Evolutionary conservation across 257 asterid genomes (phyloP), one percentile per base, ranked within the genome.

Genomic region (Ophiorrhiza pumila): DNA sequence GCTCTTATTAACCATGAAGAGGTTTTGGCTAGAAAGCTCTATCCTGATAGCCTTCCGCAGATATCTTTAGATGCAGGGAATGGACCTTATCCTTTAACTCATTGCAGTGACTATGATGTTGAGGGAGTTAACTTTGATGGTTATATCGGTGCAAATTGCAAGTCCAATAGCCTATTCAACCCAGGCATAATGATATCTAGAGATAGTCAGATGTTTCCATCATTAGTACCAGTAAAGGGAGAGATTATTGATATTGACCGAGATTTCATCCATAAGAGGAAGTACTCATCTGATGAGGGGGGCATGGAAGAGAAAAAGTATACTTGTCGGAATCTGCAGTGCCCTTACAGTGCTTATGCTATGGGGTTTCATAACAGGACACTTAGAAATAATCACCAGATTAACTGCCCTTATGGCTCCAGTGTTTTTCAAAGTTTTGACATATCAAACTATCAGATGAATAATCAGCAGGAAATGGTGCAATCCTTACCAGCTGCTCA

Each of bases 1-100:
- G 71, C 88, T 68, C 71, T 86, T 74, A 75, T 88, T 29, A 84
- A 80, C 71, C 89, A 86, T 37, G 93, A 88, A 59, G 89, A 86
- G 76, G 77, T 80, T 55, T 71, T 81, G 74, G 75, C 79, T 12
- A 74, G 83, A 43, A 77, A 76, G 63, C 64, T 82, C 14, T 76
- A 79, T 71, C 87, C 86, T 5, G 85, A n/a, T n/a, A n/a, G 83
- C 62, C 62, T 46, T 57, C 80, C 79, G 39, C 79, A 63, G 0
- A 34, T 74, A 0, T 69, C 84, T 42, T 23, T 41, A 14, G 77
- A 31, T 50, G 58, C 32, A 27, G 88, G 83, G 47, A 81, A 61
- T 41, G 82, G 85, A 29, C 74, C 83, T 3, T 63, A 59, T 81
- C 70, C 82, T 59, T 39, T 71, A 25, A 74, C 76, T 57, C 83